These are phyloP conservation scores for Linum tenue DNA, from an alignment of 345 rosid species.

Conservation along the genomic window DNA sequence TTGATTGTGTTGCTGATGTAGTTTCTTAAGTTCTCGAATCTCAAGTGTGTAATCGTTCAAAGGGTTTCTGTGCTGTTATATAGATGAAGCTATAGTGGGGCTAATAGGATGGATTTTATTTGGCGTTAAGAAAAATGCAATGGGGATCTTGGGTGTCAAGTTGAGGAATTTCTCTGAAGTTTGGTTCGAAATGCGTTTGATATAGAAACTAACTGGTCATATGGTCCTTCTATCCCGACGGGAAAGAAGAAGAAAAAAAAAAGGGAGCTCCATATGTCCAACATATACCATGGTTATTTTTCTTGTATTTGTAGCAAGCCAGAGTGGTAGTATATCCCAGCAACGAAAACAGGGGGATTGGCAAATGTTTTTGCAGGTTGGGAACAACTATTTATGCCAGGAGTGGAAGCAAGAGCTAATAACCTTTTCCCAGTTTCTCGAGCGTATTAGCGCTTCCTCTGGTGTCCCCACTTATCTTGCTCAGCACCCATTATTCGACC, in stretches of 20 bases:
- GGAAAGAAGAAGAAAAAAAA: neutral
- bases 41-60: neutral
- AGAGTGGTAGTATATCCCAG: neutral
- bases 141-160: no score
- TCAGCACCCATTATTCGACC: constrained; percentile 92
- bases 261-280: no score
- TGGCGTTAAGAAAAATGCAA: no score
- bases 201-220: no score
- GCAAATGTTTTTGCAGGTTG: constrained; percentile 67
- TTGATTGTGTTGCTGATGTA: neutral
- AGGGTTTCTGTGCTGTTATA: neutral
- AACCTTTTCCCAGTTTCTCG: constrained; percentile 81
- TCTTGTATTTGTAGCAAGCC: neutral
- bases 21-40: neutral
- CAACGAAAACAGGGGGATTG: neutral
- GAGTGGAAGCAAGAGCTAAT: constrained; percentile 99
- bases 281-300: no score
- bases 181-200: no score
- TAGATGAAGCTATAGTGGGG: no score
- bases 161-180: no score
- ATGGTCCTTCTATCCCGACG: neutral
- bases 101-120: no score
- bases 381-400: constrained; percentile 76
- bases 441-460: constrained; percentile 46
- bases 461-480: constrained; percentile 73